Evolutionary conservation across 192 early-diverging fungal species (phyloP).

Genomic region (Phycomyces blakesleeanus): DNA sequence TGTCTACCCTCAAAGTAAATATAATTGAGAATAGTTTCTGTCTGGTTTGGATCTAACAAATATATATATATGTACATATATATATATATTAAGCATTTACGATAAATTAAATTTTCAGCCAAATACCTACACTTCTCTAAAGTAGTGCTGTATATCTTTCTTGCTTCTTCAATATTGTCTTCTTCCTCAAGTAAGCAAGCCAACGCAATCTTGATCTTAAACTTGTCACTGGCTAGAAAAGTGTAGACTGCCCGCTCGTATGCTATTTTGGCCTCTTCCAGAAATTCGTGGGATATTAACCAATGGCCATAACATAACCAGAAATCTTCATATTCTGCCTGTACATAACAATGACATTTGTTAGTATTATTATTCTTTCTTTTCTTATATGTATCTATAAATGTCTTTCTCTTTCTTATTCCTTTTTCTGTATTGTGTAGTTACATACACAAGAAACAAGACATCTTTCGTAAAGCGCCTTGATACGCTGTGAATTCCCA

Average conservation of each 20-base stretch:
- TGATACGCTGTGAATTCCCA: constrained; percentile 52
- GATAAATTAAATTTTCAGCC: not conserved
- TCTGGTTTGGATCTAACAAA: constrained; percentile 60
- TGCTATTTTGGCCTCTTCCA: constrained; percentile 45
- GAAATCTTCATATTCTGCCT: constrained; percentile 78
- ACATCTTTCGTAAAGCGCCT: constrained; percentile 69
- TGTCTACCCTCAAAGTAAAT: constrained; percentile 65
- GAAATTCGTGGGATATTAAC: constrained; percentile 42
- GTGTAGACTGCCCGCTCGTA: constrained; percentile 50
- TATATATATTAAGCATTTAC: not conserved
- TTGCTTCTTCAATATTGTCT: constrained; percentile 51
- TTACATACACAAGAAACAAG: constrained; percentile 69
- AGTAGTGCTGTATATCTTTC: constrained; percentile 51
- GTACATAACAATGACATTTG: not conserved
- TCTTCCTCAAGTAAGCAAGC: constrained; percentile 65
- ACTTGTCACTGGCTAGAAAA: constrained; percentile 55
- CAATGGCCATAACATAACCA: constrained; percentile 68
- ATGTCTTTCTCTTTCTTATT: too few species aligned
- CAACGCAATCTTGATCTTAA: constrained; percentile 51
- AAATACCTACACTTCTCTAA: constrained; percentile 46
- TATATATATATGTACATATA: too few species aligned
- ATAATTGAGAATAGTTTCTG: constrained; percentile 59
- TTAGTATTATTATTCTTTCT: too few species aligned
- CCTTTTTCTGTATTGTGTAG: too few species aligned
- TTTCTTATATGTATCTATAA: too few species aligned